phyloP scores from a whole-genome alignment of 169 alveolate genomes.

The Plasmodium berghei region DNA sequence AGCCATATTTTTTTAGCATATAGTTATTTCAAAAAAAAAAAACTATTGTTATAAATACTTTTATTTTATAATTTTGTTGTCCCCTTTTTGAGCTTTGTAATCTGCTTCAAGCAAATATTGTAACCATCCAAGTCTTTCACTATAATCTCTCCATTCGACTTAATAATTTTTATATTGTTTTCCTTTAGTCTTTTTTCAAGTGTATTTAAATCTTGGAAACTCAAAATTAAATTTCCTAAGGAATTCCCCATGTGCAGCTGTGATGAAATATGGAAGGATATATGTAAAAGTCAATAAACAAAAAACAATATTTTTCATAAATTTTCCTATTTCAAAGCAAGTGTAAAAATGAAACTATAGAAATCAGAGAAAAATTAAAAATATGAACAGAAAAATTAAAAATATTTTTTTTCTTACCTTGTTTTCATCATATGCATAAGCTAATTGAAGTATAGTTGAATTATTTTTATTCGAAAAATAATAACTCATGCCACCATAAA shows the following conservation, averaged over 20 bases:
- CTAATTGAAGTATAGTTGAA: constrained; percentile 43
- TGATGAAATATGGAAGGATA: background rate
- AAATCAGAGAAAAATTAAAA: background rate
- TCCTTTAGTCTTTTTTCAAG: constrained; percentile 35
- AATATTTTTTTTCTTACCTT: background rate
- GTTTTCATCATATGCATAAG: constrained; percentile 75
- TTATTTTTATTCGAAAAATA: constrained; percentile 55
- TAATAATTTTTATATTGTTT: constrained; percentile 32
- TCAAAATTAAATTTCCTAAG: constrained; percentile 47
- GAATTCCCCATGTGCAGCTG: constrained; percentile 77
- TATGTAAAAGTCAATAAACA: background rate
- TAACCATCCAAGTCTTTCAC: constrained; percentile 68
- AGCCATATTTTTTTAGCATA: too few species aligned
- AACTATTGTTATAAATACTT: too few species aligned
- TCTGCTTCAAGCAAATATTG: constrained; percentile 19
- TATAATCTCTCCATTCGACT: constrained; percentile 9
- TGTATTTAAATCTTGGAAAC: constrained; percentile 33
- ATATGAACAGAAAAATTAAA: background rate
- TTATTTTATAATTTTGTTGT: too few species aligned
- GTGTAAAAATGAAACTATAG: background rate
- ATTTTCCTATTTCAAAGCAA: background rate
- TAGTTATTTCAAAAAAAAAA: too few species aligned
- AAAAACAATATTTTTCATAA: background rate
- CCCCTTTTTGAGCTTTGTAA: background rate
- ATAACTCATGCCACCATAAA: constrained; percentile 74